Conservation (phyloP, 2,329 filamentous ascomycete genomes). For the Plenodomus tracheiphilus region DNA sequence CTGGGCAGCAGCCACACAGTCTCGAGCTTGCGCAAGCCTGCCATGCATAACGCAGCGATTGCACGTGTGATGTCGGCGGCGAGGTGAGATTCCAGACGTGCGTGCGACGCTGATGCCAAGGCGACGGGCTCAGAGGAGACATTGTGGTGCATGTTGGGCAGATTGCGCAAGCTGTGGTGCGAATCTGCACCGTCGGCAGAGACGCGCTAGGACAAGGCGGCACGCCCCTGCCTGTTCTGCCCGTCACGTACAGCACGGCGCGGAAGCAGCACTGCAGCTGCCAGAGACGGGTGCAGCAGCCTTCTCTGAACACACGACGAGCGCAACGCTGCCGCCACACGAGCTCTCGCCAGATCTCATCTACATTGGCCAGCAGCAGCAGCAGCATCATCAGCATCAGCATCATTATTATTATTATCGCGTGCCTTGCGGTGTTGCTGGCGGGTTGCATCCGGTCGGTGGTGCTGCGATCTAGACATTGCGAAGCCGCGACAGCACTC, state of each 20-base stretch:
- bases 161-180: constrained; percentile 19
- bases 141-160: background rate
- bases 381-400: no score
- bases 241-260: background rate
- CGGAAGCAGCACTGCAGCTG: background rate
- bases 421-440: constrained; percentile 5
- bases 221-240: constrained; percentile 8
- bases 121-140: background rate
- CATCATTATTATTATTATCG: no score
- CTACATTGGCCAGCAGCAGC: no score
- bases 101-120: background rate
- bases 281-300: background rate
- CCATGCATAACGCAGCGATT: background rate
- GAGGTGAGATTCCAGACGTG: background rate
- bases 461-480: constrained; percentile 14
- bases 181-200: constrained; percentile 12
- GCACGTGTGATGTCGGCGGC: background rate
- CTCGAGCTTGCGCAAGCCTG: no score
- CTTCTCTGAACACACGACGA: background rate
- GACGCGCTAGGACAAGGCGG: background rate
- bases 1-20: background rate
- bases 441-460: constrained; percentile 8
- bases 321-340: no score
- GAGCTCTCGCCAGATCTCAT: no score
- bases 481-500: constrained; percentile 16